Percentiles rank a stretch among this genome's conserved stretches.
phyloP scores from a whole-genome alignment of 2,329 filamentous ascomycete species.

The Cladophialophora immunda region DNA sequence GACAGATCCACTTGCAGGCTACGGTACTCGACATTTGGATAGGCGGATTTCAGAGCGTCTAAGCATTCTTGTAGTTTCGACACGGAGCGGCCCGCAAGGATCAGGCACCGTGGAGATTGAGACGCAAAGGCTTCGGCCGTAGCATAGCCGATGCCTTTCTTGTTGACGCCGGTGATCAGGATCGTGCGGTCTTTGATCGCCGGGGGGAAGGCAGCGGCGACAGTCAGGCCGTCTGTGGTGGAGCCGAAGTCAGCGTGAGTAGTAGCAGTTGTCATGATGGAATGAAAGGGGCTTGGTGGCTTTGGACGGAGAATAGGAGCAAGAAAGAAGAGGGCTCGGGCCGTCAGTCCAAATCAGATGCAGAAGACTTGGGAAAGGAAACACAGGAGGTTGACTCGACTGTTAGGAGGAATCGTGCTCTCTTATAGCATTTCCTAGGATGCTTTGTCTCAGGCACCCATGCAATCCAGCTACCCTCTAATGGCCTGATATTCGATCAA shows the following conservation, averaged over 20 bases:
- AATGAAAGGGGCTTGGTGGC: background rate
- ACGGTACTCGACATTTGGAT: conserved; percentile 40
- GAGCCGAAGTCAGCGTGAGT: conserved; percentile 29
- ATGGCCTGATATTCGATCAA: background rate
- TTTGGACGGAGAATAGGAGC: background rate
- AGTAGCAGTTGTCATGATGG: conserved; percentile 20
- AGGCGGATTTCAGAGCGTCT: conserved; percentile 22
- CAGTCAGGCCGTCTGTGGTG: conserved; percentile 29
- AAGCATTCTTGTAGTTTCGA: conserved; percentile 35
- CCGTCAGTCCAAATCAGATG: no score
- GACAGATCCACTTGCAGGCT: conserved; percentile 47
- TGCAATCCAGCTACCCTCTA: background rate
- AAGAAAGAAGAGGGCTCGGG: background rate
- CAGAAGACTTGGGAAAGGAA: background rate
- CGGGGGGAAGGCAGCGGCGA: conserved; percentile 33
- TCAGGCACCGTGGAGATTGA: conserved; percentile 30
- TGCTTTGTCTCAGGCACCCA: background rate
- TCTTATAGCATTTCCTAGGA: background rate
- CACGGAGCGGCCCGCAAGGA: conserved; percentile 32
- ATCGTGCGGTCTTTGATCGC: conserved; percentile 36
- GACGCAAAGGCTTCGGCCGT: conserved; percentile 36
- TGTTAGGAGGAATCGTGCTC: background rate
- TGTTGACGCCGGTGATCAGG: conserved; percentile 38
- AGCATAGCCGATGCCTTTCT: conserved; percentile 34
- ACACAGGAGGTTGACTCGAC: background rate